Percentiles rank a stretch among this genome's conserved stretches.
Conservation (phyloP, 108 stramenopile species). For the Chaetoceros muelleri region DNA sequence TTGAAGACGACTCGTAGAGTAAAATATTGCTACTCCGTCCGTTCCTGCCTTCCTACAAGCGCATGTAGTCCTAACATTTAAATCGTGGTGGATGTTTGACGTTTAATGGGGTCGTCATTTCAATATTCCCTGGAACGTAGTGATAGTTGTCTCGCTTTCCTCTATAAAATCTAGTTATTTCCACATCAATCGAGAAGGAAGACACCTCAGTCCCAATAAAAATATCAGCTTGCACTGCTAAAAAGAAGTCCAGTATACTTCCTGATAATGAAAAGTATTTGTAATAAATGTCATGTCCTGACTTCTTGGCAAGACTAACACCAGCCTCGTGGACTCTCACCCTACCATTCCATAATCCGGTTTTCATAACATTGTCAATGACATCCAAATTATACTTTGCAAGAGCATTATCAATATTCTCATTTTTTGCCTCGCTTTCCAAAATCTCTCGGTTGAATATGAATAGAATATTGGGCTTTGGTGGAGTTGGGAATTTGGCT, state of each 20-base stretch:
- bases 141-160: constrained; percentile 3
- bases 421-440: constrained; percentile 12
- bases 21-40: no score
- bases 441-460: constrained; percentile 19
- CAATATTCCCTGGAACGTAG: neutral
- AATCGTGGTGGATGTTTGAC: neutral
- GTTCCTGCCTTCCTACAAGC: no score
- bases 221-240: neutral
- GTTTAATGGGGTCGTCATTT: neutral
- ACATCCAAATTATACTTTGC: constrained; percentile 18
- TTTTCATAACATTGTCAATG: constrained; percentile 9
- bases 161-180: constrained; percentile 1
- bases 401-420: neutral
- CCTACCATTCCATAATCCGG: constrained; percentile 20
- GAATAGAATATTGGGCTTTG: constrained; percentile 12
- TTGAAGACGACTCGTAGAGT: no score
- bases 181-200: constrained; percentile 2
- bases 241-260: neutral
- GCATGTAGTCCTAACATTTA: neutral
- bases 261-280: constrained; percentile 2
- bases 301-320: neutral
- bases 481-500: constrained; percentile 11
- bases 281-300: neutral
- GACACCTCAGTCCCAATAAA: constrained; percentile 3
- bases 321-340: constrained; percentile 23